Conservation (phyloP, 2,329 filamentous ascomycete genomes). For the Fusarium torulosum region DNA sequence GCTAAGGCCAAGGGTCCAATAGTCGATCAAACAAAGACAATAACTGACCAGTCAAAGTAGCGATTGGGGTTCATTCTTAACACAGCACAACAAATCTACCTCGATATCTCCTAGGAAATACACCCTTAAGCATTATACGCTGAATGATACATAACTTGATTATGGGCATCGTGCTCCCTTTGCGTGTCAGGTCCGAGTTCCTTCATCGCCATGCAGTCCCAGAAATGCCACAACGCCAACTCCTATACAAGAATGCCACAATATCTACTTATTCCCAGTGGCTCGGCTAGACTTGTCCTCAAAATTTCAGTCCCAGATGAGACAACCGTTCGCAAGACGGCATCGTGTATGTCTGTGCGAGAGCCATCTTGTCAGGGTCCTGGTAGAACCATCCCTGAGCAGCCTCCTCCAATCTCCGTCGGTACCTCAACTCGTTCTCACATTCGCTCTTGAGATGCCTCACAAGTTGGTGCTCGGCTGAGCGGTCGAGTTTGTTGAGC, state of each 20-base stretch:
- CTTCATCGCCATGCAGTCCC: constrained; percentile 45
- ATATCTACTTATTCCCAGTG: constrained; percentile 17
- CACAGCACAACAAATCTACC: constrained; percentile 3
- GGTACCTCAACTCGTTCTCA: constrained; percentile 75
- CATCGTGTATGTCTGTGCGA: constrained; percentile 69
- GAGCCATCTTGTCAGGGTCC: constrained; percentile 82
- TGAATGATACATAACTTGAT: constrained; percentile 39
- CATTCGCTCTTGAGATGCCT: constrained; percentile 77
- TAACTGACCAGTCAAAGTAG: constrained; percentile 11
- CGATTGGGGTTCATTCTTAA: constrained; percentile 6
- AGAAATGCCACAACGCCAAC: constrained; percentile 50
- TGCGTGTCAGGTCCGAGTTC: constrained; percentile 19
- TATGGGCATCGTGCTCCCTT: constrained; percentile 33
- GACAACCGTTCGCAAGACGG: constrained; percentile 66
- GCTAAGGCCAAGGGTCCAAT: constrained; percentile 30
- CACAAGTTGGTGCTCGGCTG: constrained; percentile 81
- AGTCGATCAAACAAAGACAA: not conserved
- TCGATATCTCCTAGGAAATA: constrained; percentile 8
- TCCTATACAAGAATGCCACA: constrained; percentile 46
- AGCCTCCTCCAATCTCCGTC: constrained; percentile 77
- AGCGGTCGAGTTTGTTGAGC: constrained; percentile 79
- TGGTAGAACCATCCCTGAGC: constrained; percentile 90
- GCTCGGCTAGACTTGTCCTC: constrained; percentile 18
- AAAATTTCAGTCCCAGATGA: constrained; percentile 53
- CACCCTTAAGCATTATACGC: constrained; percentile 22